phyloP scores from a whole-genome alignment of 306 rosid genomes.

The Fagus crenata region DNA sequence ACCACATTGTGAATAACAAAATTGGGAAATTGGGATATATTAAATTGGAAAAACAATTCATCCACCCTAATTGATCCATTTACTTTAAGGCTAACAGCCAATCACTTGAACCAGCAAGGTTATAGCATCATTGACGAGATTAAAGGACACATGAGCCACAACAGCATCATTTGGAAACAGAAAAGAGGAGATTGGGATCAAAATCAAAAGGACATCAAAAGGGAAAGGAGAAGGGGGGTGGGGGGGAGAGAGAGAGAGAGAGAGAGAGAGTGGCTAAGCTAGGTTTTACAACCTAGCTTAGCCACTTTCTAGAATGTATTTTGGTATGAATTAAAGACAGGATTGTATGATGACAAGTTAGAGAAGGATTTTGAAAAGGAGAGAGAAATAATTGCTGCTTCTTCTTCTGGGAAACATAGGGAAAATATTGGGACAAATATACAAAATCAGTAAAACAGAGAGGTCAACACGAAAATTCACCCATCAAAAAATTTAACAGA shows the following conservation, averaged over 20 bases:
- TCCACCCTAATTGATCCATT: not conserved
- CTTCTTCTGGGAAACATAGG: not conserved
- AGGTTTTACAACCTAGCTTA: not conserved
- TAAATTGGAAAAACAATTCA: not conserved
- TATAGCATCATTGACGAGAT: not conserved
- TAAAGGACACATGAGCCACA: not conserved
- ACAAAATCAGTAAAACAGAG: not conserved
- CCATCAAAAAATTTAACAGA: not conserved
- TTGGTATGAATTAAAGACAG: not conserved
- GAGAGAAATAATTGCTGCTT: not conserved
- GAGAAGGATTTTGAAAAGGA: not conserved
- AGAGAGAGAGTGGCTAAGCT: not conserved
- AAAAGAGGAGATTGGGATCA: not conserved
- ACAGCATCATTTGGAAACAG: not conserved
- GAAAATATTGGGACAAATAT: not conserved
- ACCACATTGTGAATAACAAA: not conserved
- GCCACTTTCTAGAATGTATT: not conserved
- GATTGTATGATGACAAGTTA: not conserved
- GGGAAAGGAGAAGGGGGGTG: not conserved
- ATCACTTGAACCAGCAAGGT: not conserved
- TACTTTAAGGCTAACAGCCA: not conserved
- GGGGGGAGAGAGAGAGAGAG: not conserved
- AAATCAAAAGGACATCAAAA: not conserved
- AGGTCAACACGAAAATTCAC: not conserved
- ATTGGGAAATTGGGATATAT: not conserved